Conservation (phyloP, 768 basidiomycete species). For the Auriscalpium microsporum region DNA sequence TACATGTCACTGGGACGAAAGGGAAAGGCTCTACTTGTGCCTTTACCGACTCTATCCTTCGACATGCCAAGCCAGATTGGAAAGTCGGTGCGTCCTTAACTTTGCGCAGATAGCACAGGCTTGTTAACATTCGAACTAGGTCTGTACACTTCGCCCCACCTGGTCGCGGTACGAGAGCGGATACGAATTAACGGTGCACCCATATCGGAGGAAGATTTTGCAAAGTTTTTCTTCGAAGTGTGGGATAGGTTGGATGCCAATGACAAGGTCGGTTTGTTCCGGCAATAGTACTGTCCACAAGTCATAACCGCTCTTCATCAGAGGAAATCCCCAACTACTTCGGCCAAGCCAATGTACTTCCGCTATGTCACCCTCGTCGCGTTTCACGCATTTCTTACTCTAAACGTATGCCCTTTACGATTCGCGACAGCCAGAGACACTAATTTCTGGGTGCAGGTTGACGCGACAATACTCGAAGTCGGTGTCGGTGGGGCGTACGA, state of each 20-base stretch:
- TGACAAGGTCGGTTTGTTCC: conserved; percentile 38
- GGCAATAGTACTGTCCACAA: background rate
- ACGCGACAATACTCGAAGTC: conserved; percentile 92
- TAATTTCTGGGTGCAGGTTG: conserved; percentile 35
- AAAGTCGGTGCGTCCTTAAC: conserved; percentile 58
- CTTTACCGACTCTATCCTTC: conserved; percentile 80
- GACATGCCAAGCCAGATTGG: conserved; percentile 63
- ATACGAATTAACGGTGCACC: conserved; percentile 91
- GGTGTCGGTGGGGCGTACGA: conserved; percentile 93
- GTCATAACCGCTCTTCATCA: conserved; percentile 14
- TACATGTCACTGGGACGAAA: conserved; percentile 97
- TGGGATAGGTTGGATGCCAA: conserved; percentile 78
- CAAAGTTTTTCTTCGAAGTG: conserved; percentile 90
- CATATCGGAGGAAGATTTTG: conserved; percentile 79
- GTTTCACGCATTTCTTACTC: conserved; percentile 77
- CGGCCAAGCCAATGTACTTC: conserved; percentile 86
- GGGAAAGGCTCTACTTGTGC: conserved; percentile 98
- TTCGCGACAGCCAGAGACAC: background rate
- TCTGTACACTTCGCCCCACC: conserved; percentile 93
- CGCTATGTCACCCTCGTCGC: conserved; percentile 88
- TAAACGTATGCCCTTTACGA: conserved; percentile 35
- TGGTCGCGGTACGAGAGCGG: conserved; percentile 91
- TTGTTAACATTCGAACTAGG: conserved; percentile 36
- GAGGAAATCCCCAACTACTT: conserved; percentile 43
- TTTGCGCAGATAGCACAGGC: background rate